Conservation (phyloP, 1,139 yeast species). For the Saccharomyces hybrid region DNA sequence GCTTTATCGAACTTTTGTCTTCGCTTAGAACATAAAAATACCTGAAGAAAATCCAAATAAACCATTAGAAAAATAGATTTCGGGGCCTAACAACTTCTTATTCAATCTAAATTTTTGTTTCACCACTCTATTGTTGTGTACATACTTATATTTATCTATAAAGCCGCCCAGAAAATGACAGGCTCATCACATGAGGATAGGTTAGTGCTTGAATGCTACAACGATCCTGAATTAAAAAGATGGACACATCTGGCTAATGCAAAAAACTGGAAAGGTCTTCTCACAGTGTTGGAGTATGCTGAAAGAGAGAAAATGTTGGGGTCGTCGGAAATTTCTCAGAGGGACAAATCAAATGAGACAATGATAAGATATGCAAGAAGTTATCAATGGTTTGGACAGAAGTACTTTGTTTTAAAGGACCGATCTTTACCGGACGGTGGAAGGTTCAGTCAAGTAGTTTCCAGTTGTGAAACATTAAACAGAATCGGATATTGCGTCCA, state of each 20-base stretch:
- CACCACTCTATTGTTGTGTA: neutral
- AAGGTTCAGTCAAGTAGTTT: too few species aligned
- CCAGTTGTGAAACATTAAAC: too few species aligned
- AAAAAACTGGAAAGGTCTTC: slow-evolving; percentile 45
- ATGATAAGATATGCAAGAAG: too few species aligned
- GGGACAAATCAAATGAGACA: slow-evolving; percentile 11
- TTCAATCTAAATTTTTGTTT: neutral
- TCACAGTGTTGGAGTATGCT: slow-evolving; percentile 43
- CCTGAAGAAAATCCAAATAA: neutral
- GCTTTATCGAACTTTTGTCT: too few species aligned
- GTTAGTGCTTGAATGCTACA: slow-evolving; percentile 15
- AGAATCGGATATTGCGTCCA: too few species aligned
- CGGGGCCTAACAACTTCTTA: neutral
- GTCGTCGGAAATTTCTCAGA: slow-evolving; percentile 32
- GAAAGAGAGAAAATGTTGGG: slow-evolving; percentile 44
- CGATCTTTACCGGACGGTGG: too few species aligned
- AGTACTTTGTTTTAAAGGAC: too few species aligned
- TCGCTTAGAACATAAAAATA: neutral
- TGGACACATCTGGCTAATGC: slow-evolving; percentile 46
- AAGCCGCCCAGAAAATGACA: neutral
- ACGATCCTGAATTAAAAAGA: slow-evolving; percentile 39
- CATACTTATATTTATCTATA: neutral
- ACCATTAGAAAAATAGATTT: neutral
- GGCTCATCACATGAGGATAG: slow-evolving; percentile 5
- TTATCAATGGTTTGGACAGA: too few species aligned